These are phyloP conservation scores for Capronia epimyces DNA, from an alignment of 2,329 filamentous ascomycete species.

Conservation along the genomic window DNA sequence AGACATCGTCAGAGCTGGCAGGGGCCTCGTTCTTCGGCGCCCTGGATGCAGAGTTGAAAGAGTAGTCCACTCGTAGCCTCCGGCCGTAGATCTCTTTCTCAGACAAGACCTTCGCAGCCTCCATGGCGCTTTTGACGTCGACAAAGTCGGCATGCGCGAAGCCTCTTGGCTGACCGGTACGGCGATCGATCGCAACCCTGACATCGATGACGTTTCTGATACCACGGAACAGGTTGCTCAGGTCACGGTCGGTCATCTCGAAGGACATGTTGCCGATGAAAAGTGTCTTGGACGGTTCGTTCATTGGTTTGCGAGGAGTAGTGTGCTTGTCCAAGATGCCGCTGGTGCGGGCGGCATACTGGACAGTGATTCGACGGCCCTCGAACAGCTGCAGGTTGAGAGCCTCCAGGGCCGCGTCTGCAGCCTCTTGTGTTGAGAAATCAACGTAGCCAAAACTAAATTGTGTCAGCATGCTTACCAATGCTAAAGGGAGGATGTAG, in stretches of 20 bases:
- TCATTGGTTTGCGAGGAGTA: conserved; percentile 21
- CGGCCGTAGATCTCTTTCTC: conserved; percentile 61
- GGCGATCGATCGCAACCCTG: conserved; percentile 74
- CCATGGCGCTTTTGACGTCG: conserved; percentile 59
- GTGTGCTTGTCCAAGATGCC: background rate
- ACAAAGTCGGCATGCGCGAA: conserved; percentile 80
- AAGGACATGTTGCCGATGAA: conserved; percentile 84
- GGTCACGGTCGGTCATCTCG: conserved; percentile 75
- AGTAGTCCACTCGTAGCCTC: conserved; percentile 60
- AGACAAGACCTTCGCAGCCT: conserved; percentile 53
- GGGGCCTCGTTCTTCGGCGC: conserved; percentile 23
- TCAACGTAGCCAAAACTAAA: conserved; percentile 62
- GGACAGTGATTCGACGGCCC: conserved; percentile 59
- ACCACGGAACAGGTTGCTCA: conserved; percentile 69
- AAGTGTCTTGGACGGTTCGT: conserved; percentile 58
- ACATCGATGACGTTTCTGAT: conserved; percentile 68
- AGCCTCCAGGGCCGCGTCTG: conserved; percentile 52
- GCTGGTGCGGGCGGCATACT: conserved; percentile 46
- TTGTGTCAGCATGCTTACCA: conserved; percentile 14
- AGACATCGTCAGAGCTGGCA: conserved; percentile 1
- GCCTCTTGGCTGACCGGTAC: conserved; percentile 72
- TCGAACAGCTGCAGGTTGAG: conserved; percentile 58
- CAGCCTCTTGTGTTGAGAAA: conserved; percentile 51
- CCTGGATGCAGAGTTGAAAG: conserved; percentile 21
- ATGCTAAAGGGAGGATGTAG: background rate